These are phyloP conservation scores for Cystofilobasidium bisporidii DNA, from an alignment of 768 basidiomycete species.

Conservation along the genomic window DNA sequence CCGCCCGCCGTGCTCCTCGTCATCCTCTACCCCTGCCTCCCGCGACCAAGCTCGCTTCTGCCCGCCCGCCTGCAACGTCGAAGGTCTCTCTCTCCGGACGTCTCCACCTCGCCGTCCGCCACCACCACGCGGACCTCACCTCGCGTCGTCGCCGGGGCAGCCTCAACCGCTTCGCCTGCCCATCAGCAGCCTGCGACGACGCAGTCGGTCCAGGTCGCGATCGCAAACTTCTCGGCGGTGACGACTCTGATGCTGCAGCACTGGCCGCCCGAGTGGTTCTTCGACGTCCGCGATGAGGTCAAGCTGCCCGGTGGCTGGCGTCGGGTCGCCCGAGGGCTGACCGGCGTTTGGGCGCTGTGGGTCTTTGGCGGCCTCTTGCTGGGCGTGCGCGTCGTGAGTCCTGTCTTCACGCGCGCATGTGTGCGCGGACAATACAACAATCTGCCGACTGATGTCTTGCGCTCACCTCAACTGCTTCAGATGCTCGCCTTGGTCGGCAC, in stretches of 20 bases:
- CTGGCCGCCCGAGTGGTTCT: slow-evolving; percentile 11
- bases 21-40: background rate
- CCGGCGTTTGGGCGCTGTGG: slow-evolving; percentile 20
- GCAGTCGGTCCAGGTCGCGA: slow-evolving; percentile 6
- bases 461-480: no score
- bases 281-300: background rate
- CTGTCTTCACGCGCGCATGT: no score
- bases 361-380: slow-evolving; percentile 12
- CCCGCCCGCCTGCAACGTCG: slow-evolving; percentile 24
- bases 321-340: slow-evolving; percentile 1
- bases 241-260: slow-evolving; percentile 3
- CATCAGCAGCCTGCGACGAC: slow-evolving; percentile 12
- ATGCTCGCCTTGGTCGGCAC: slow-evolving; percentile 26
- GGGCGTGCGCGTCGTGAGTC: slow-evolving; percentile 21
- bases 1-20: slow-evolving; percentile 26
- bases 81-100: slow-evolving; percentile 26
- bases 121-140: slow-evolving; percentile 24
- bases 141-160: background rate
- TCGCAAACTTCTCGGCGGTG: slow-evolving; percentile 19
- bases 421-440: no score
- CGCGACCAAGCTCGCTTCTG: slow-evolving; percentile 11
- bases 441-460: no score
- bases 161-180: slow-evolving; percentile 19
- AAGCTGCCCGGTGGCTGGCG: background rate
- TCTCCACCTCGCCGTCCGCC: slow-evolving; percentile 24